These are phyloP conservation scores for Barnettozyma vustinii DNA, from an alignment of 805 yeast species.

Conservation along the genomic window DNA sequence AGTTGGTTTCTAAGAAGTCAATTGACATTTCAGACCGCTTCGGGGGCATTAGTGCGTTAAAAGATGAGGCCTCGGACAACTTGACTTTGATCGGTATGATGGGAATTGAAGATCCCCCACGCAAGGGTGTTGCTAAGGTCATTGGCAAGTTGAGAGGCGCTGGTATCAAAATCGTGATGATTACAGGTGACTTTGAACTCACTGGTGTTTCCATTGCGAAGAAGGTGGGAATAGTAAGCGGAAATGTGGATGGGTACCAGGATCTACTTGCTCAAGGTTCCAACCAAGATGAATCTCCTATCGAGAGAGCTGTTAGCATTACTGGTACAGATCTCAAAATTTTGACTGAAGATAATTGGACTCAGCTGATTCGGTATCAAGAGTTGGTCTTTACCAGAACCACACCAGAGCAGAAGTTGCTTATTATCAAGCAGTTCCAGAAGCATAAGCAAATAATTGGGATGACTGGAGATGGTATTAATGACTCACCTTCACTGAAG, in stretches of 20 bases:
- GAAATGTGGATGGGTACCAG: slow-evolving; percentile 14
- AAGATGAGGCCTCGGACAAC: slow-evolving; percentile 2
- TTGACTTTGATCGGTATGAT: slow-evolving; percentile 33
- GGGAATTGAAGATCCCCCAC: slow-evolving; percentile 41
- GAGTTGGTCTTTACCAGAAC: slow-evolving; percentile 35
- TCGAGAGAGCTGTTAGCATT: not conserved
- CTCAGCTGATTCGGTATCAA: slow-evolving; percentile 29
- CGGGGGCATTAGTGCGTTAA: not conserved
- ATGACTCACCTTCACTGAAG: slow-evolving; percentile 82
- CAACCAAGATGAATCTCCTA: not conserved
- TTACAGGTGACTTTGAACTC: slow-evolving; percentile 49
- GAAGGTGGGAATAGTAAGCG: slow-evolving; percentile 32
- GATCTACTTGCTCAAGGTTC: not conserved
- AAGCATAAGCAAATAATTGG: slow-evolving; percentile 75
- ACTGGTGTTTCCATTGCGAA: slow-evolving; percentile 48
- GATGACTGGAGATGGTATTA: slow-evolving; percentile 92
- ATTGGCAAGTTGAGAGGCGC: slow-evolving; percentile 31
- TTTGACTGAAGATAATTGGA: slow-evolving; percentile 32
- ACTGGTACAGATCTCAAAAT: not conserved
- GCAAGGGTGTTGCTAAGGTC: slow-evolving; percentile 31
- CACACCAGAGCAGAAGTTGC: slow-evolving; percentile 46
- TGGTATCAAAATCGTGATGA: slow-evolving; percentile 38
- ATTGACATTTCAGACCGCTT: not conserved
- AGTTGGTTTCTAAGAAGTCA: not conserved
- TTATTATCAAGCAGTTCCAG: slow-evolving; percentile 43